These are phyloP conservation scores for Penicillium diatomitis DNA, from an alignment of 495 filamentous ascomycete genomes.

Conservation along the genomic window DNA sequence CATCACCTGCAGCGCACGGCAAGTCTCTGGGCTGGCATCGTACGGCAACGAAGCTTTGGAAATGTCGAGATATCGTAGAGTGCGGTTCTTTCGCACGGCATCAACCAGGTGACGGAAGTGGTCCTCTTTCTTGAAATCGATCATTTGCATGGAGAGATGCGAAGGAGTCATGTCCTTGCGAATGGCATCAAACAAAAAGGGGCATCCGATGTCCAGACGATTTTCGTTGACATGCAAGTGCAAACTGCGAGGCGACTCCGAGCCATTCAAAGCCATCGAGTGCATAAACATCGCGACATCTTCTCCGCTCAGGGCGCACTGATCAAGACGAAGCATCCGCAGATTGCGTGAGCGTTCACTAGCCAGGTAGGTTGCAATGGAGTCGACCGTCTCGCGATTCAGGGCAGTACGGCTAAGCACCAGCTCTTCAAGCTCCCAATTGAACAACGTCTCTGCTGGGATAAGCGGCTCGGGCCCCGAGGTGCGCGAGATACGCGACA, in stretches of 20 bases:
- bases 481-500: slow-evolving; percentile 58
- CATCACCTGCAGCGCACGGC: slow-evolving; percentile 60
- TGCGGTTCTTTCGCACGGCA: slow-evolving; percentile 63
- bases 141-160: slow-evolving; percentile 70
- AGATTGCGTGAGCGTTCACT: slow-evolving; percentile 56
- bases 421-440: slow-evolving; percentile 71
- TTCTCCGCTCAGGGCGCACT: slow-evolving; percentile 69
- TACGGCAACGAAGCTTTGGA: slow-evolving; percentile 79
- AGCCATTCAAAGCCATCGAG: slow-evolving; percentile 46
- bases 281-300: slow-evolving; percentile 72
- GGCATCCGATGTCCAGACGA: slow-evolving; percentile 63
- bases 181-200: slow-evolving; percentile 61
- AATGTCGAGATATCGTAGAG: slow-evolving; percentile 73
- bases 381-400: slow-evolving; percentile 44
- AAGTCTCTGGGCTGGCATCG: slow-evolving; percentile 65
- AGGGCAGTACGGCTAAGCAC: slow-evolving; percentile 56
- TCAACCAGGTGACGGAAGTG: slow-evolving; percentile 65
- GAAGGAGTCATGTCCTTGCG: slow-evolving; percentile 54
- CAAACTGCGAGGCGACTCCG: slow-evolving; percentile 51
- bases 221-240: slow-evolving; percentile 78
- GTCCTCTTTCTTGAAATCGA: slow-evolving; percentile 72
- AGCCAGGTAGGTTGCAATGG: slow-evolving; percentile 55
- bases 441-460: slow-evolving; percentile 53
- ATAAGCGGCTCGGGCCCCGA: slow-evolving; percentile 57
- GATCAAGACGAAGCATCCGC: slow-evolving; percentile 60